Conservation (phyloP, 257 asterid species). For the Nicotiana undulata region DNA sequence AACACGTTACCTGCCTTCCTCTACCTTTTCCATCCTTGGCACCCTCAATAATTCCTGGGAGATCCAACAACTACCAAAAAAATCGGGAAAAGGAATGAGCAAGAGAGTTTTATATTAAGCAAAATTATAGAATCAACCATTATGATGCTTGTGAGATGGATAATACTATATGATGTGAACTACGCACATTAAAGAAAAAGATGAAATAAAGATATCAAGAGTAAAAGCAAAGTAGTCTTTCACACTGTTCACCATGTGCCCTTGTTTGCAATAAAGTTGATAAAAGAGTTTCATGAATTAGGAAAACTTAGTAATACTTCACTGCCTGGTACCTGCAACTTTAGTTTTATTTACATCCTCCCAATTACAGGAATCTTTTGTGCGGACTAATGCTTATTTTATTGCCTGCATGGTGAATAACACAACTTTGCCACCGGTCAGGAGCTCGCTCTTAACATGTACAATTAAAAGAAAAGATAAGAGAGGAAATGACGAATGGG, state of each 20-base stretch:
- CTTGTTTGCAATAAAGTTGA: neutral
- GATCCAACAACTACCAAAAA: slow-evolving; percentile 74
- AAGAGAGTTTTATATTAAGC: neutral
- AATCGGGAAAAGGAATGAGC: slow-evolving; percentile 2
- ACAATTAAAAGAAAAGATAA: neutral
- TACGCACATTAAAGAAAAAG: neutral
- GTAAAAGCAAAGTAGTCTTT: neutral
- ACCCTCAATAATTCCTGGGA: slow-evolving; percentile 99
- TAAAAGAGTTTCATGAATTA: neutral
- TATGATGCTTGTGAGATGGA: neutral
- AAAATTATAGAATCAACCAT: neutral
- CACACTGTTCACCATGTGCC: neutral
- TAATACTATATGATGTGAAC: neutral
- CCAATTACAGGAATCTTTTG: neutral
- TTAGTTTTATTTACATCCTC: neutral
- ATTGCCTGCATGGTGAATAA: neutral
- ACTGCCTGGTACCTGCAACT: neutral
- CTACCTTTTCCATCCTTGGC: slow-evolving; percentile 99
- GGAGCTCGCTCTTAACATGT: neutral
- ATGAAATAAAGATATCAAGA: neutral
- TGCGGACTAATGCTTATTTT: neutral
- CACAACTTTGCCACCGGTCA: neutral
- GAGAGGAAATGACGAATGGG: neutral
- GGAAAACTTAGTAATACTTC: neutral
- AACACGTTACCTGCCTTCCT: slow-evolving; percentile 88